A percentile compares a stretch with the other conserved stretches of the same genome.
phyloP scores from a whole-genome alignment of 1,284 basidiomycete genomes.

The Moniliella sp. region DNA sequence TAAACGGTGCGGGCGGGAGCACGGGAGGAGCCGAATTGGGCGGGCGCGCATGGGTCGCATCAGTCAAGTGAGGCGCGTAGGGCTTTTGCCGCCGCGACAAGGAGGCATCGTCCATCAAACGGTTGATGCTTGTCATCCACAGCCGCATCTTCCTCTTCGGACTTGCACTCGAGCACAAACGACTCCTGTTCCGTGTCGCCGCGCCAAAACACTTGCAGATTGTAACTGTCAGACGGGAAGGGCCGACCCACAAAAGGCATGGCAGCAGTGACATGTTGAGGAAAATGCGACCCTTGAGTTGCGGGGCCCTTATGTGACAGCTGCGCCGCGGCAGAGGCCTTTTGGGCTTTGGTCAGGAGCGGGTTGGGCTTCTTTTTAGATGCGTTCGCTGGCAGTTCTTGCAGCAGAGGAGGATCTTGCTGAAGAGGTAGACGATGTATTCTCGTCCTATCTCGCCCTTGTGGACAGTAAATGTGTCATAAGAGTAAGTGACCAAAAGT shows the following conservation, averaged over 20 bases:
- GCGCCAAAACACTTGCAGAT: slow-evolving; percentile 70
- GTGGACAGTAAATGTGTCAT: slow-evolving; percentile 83
- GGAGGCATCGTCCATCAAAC: slow-evolving; percentile 51
- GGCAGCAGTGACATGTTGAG: no score
- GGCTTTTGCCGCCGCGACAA: no score
- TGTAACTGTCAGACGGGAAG: slow-evolving; percentile 24
- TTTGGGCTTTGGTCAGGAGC: slow-evolving; percentile 20
- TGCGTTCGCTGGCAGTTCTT: slow-evolving; percentile 42
- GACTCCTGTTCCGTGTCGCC: slow-evolving; percentile 72
- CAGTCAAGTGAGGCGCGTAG: not conserved
- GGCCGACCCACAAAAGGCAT: no score
- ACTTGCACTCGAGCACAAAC: slow-evolving; percentile 75
- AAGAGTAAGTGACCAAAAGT: slow-evolving; percentile 80
- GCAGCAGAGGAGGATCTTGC: slow-evolving; percentile 97
- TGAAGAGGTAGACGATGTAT: slow-evolving; percentile 94
- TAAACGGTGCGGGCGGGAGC: no score
- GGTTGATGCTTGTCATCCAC: slow-evolving; percentile 73
- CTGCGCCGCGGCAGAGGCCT: no score
- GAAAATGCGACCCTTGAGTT: slow-evolving; percentile 90
- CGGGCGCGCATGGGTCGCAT: no score
- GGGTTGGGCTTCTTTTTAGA: slow-evolving; percentile 33
- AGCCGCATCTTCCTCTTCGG: slow-evolving; percentile 81
- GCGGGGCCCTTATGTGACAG: no score
- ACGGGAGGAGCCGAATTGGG: no score
- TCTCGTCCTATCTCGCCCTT: slow-evolving; percentile 91